Percentiles rank a stretch among this genome's conserved stretches.
Evolutionary conservation across 371 early-diverging fungal genomes (phyloP).

Genomic region (Dipsacomyces acuminosporus): DNA sequence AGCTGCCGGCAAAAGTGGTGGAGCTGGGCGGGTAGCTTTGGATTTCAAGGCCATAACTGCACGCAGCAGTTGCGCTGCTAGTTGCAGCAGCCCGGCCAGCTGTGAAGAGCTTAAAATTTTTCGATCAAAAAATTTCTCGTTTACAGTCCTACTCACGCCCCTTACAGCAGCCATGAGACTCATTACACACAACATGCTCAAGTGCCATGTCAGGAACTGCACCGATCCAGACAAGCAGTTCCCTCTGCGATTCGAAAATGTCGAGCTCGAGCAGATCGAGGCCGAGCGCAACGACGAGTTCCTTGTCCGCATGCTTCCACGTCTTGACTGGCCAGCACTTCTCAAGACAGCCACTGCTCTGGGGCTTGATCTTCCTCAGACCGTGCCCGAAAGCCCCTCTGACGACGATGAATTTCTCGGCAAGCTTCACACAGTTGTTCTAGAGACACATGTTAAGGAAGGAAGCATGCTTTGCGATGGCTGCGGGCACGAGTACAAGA

Average conservation of each 20-base stretch:
- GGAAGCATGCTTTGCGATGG: constrained; percentile 89
- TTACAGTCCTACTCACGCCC: too few relatives aligned
- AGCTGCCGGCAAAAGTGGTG: too few relatives aligned
- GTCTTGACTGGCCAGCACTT: constrained; percentile 84
- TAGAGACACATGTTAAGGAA: constrained; percentile 77
- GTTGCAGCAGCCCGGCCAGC: too few relatives aligned
- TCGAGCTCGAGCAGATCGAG: constrained; percentile 73
- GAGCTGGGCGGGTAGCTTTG: too few relatives aligned
- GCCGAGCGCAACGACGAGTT: constrained; percentile 87
- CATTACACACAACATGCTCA: constrained; percentile 96
- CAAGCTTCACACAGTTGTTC: constrained; percentile 66
- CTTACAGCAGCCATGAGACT: constrained; percentile 65
- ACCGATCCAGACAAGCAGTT: constrained; percentile 69
- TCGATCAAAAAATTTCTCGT: too few relatives aligned
- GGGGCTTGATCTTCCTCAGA: constrained; percentile 27
- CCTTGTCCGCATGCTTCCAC: constrained; percentile 71
- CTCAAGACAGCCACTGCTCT: constrained; percentile 68
- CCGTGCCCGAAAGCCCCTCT: constrained; percentile 64
- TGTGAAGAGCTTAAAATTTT: too few relatives aligned
- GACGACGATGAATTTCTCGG: constrained; percentile 70
- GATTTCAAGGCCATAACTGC: too few relatives aligned
- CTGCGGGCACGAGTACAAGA: constrained; percentile 85
- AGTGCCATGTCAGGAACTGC: constrained; percentile 96
- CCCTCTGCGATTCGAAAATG: constrained; percentile 81
- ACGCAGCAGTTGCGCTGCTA: too few relatives aligned